Evolutionary conservation across 2,329 filamentous ascomycete genomes (phyloP).

Genomic region (Tolypocladium paradoxum): DNA sequence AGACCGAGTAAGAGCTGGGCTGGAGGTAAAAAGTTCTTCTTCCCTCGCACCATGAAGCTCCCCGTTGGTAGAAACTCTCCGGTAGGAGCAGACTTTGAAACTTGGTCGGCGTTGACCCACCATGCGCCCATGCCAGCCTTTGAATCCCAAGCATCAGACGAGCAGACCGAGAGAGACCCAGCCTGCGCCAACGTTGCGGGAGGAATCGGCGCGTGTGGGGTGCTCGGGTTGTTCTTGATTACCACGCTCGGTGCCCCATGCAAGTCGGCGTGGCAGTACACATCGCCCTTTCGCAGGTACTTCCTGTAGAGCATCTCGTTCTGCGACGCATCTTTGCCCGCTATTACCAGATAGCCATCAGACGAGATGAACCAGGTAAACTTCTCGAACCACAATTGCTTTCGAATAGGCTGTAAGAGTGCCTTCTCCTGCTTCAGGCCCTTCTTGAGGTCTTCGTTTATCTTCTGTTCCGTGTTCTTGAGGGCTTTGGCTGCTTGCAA

Average conservation of each 20-base stretch:
- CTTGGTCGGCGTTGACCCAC: constrained; percentile 88
- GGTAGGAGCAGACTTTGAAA: constrained; percentile 70
- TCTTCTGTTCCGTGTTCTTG: constrained; percentile 84
- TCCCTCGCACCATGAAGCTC: constrained; percentile 69
- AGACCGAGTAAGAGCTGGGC: constrained; percentile 81
- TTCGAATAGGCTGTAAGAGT: constrained; percentile 69
- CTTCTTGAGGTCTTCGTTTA: constrained; percentile 74
- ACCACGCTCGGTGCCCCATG: constrained; percentile 76
- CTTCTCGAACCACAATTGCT: constrained; percentile 93
- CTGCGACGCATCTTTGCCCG: constrained; percentile 78
- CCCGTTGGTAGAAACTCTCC: constrained; percentile 75
- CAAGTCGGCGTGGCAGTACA: constrained; percentile 86
- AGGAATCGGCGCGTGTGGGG: constrained; percentile 75
- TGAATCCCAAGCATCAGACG: constrained; percentile 87
- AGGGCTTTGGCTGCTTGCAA: constrained; percentile 73
- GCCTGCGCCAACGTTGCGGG: constrained; percentile 88
- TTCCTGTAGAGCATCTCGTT: constrained; percentile 85
- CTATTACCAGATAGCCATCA: constrained; percentile 86
- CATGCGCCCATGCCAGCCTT: constrained; percentile 93
- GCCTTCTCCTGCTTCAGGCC: constrained; percentile 87
- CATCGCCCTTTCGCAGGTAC: constrained; percentile 77
- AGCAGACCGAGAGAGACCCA: constrained; percentile 72
- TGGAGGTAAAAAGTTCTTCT: constrained; percentile 86
- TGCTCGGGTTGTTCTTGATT: constrained; percentile 75
- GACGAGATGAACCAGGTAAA: constrained; percentile 93